Base-by-base conservation (phyloP, 768 basidiomycete species). In the Suillus brevipes region DNA sequence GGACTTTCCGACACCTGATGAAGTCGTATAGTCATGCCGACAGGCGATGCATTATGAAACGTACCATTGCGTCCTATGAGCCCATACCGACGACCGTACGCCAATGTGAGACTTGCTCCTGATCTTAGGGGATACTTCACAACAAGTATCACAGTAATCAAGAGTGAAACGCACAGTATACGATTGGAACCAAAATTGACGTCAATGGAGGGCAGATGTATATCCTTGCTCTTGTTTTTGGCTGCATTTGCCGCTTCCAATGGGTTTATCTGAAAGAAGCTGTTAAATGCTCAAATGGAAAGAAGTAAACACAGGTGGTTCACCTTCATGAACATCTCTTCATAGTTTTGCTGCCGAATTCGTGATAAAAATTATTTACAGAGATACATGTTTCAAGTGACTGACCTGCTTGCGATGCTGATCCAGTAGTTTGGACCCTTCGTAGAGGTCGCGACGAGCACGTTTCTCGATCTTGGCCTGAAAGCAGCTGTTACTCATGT, bases 321-420 rank as follows among this genome's bases (percentile, higher is more conserved):
- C 50, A 89, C 95, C 84, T 97, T 94, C 92, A 99, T 93, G 80
- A 95, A 99, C 88, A 99, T 90, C 74, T 99, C 97, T 74, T 99
- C 97, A 78, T 98, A 99, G 23, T 90, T 87, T 91, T 98, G 95
- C 89, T 99, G 70, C 20, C 55, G 23, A 6, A 31, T 31, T 64
- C 60, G 71, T 38, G 67, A 65, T 25, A 47, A 20, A 61, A 25
- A 55, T 45, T 20, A 42, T 10, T 18, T 53, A 37, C 6, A 31
- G 31, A 45, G 14, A 28, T 12, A 40, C 40, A 16, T 34, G 45
- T 34, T 42, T 55, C 52, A 47, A n/a, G n/a, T n/a, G n/a, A 69
- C 80, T 62, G 67, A 89, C 92, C 83, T 95, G 94, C 80, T 95
- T 95, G 76, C 89, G 87, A 77, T 93, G 89, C 68, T 94, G 89